A percentile compares a stretch with the other conserved stretches of the same genome.
Evolutionary conservation across 176 grass and related monocot genomes (phyloP).

Genomic region (Phoenix roebelenii): DNA sequence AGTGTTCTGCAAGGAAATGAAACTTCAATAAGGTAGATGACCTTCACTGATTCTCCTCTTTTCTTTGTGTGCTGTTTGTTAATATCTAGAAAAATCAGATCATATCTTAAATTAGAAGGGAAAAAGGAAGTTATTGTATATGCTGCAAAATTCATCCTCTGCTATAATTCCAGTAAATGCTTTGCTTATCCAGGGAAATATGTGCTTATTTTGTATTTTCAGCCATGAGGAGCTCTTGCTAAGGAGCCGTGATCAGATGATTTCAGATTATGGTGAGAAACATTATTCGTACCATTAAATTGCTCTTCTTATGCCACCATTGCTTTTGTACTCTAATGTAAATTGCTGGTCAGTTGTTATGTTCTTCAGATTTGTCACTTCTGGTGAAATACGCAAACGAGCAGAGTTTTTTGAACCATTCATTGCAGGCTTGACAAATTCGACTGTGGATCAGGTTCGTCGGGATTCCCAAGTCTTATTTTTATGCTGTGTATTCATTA

Average conservation of each 20-base stretch:
- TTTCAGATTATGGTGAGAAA: constrained; percentile 88
- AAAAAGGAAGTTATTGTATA: too few relatives aligned
- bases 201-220: constrained; percentile 38
- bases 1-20: constrained; percentile 63
- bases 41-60: not conserved
- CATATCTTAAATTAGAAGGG: too few relatives aligned
- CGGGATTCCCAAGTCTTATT: not conserved
- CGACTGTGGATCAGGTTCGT: constrained; percentile 56
- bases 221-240: constrained; percentile 80
- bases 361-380: constrained; percentile 98
- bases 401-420: constrained; percentile 92
- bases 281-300: constrained; percentile 12
- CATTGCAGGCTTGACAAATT: constrained; percentile 61
- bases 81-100: too few relatives aligned
- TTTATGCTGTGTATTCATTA: too few relatives aligned
- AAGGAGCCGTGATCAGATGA: constrained; percentile 47
- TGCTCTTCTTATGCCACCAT: constrained; percentile 10
- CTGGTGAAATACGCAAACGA: constrained; percentile 77
- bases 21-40: constrained; percentile 60
- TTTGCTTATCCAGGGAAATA: constrained; percentile 9
- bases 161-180: too few relatives aligned
- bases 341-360: constrained; percentile 53
- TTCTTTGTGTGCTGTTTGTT: too few relatives aligned
- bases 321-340: constrained; percentile 13
- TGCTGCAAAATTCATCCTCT: too few relatives aligned